A percentile compares a stretch with the other conserved stretches of the same genome.
Conservation (phyloP, 805 yeast species). For the Maudiozyma serrabonitensis region DNA sequence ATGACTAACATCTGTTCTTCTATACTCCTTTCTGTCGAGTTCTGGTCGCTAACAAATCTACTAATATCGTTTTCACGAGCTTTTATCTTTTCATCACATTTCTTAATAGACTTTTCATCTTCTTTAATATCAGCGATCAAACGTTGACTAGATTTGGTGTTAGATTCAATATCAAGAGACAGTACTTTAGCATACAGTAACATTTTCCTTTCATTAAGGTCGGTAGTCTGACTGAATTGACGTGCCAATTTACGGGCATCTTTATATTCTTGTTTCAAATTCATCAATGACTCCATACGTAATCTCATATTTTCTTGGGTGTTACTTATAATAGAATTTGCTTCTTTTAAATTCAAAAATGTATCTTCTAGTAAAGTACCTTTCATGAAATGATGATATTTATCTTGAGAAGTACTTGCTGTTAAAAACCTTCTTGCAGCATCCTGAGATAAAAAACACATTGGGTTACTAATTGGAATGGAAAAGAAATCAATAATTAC, state of each 20-base stretch:
- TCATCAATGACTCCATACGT: slow-evolving; percentile 32
- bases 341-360: slow-evolving; percentile 39
- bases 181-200: slow-evolving; percentile 38
- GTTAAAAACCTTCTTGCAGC: slow-evolving; percentile 86
- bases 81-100: slow-evolving; percentile 10
- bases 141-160: slow-evolving; percentile 12
- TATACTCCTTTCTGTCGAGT: slow-evolving; percentile 11
- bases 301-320: slow-evolving; percentile 34
- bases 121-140: slow-evolving; percentile 10
- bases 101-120: slow-evolving; percentile 13
- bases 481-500: slow-evolving; percentile 60
- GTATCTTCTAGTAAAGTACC: slow-evolving; percentile 70
- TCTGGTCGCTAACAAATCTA: slow-evolving; percentile 15
- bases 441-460: slow-evolving; percentile 89
- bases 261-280: slow-evolving; percentile 32
- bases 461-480: slow-evolving; percentile 79
- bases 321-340: slow-evolving; percentile 28
- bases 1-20: slow-evolving; percentile 8
- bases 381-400: slow-evolving; percentile 68
- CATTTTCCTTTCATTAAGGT: slow-evolving; percentile 32
- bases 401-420: slow-evolving; percentile 58
- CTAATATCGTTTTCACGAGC: slow-evolving; percentile 23
- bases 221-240: slow-evolving; percentile 34
- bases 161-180: slow-evolving; percentile 35
- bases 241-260: slow-evolving; percentile 35